Conservation (phyloP, 768 basidiomycete species). For the Rhodosporidiobolus sp. region DNA sequence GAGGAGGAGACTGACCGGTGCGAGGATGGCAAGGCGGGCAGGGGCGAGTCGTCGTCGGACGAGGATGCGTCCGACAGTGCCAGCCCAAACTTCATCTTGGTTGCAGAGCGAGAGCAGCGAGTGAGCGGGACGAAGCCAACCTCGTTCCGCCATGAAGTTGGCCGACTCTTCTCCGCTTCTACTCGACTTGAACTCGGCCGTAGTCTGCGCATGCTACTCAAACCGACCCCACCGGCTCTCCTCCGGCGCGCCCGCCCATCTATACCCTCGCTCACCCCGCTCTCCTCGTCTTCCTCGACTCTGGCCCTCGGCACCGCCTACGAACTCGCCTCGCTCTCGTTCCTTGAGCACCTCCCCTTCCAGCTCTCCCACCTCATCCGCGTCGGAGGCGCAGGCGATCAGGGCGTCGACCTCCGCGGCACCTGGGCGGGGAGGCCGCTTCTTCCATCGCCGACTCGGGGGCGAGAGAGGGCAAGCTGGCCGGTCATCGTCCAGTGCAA, state of each 20-base stretch:
- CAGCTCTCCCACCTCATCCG: background rate
- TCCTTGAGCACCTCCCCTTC: background rate
- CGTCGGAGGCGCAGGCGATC: slow-evolving; percentile 21
- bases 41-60: background rate
- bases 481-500: slow-evolving; percentile 30
- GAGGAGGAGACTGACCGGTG: background rate
- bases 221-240: background rate
- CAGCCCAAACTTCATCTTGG: slow-evolving; percentile 6
- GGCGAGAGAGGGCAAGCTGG: background rate
- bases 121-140: background rate
- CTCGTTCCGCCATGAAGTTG: background rate
- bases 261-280: background rate
- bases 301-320: slow-evolving; percentile 24
- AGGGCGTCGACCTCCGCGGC: slow-evolving; percentile 25
- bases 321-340: slow-evolving; percentile 8
- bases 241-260: background rate
- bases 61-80: background rate
- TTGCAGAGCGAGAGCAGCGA: background rate
- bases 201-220: background rate
- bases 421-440: background rate
- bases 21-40: background rate
- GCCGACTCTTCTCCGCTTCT: background rate
- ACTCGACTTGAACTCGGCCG: no score
- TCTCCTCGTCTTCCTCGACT: background rate
- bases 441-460: background rate